Evolutionary conservation across 139 green algal species (phyloP).

Genomic region (Coelastrella sp.): DNA sequence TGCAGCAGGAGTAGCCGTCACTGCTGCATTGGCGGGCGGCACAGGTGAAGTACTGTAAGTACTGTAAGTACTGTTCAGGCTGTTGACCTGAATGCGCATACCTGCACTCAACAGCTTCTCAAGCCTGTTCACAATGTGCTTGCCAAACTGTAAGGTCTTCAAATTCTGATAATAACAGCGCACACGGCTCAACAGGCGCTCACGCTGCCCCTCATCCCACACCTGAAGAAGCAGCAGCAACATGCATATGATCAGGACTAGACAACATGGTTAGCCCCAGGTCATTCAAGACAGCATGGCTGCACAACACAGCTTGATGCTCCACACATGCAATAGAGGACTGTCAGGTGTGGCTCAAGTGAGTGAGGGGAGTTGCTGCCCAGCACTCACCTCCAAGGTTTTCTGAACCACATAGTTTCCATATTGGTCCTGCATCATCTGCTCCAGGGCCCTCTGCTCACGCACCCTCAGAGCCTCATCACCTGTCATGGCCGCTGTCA

Average conservation of each 20-base stretch:
- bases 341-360: background rate
- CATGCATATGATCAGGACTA: background rate
- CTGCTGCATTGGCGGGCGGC: conserved; percentile 1
- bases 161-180: conserved; percentile 81
- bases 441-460: conserved; percentile 59
- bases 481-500: background rate
- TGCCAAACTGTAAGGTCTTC: conserved; percentile 91
- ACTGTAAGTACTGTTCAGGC: no score
- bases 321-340: background rate
- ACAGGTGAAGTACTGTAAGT: background rate
- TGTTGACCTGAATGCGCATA: conserved; percentile 53
- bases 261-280: background rate
- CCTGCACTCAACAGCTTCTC: conserved; percentile 81
- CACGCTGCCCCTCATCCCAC: conserved; percentile 77
- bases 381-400: conserved; percentile 61
- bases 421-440: conserved; percentile 93
- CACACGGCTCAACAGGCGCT: conserved; percentile 79
- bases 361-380: no score
- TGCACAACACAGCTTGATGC: no score
- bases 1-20: no score
- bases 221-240: conserved; percentile 57
- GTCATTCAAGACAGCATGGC: background rate
- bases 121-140: conserved; percentile 93
- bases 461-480: background rate
- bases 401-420: conserved; percentile 95